Percentiles rank a stretch among this genome's conserved stretches.
Conservation (phyloP, 2,329 filamentous ascomycete genomes). For the Zasmidium cellare region DNA sequence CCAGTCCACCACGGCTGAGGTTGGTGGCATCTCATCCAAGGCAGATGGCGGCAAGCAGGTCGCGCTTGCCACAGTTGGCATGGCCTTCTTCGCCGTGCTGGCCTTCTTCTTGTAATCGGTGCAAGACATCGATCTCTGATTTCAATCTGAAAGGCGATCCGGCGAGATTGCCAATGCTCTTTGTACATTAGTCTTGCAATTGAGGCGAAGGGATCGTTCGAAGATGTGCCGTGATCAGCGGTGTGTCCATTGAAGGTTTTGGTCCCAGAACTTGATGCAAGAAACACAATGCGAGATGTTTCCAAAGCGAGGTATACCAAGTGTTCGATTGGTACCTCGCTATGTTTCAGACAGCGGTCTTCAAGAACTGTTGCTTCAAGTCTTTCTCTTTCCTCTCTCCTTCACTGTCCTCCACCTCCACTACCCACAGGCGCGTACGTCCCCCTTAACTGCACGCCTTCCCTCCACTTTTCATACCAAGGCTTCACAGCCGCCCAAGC, state of each 20-base stretch:
- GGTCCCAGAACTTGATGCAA: not conserved
- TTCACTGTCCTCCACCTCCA: not conserved
- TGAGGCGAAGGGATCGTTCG: not conserved
- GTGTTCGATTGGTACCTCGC: not conserved
- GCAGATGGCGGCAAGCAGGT: not conserved
- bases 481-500: conserved; percentile 62
- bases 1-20: not conserved
- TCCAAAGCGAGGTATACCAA: not conserved
- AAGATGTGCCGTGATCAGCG: not conserved
- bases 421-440: not conserved
- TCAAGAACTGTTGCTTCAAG: not conserved
- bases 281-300: not conserved
- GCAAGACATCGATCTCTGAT: not conserved
- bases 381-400: not conserved
- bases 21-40: not conserved
- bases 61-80: not conserved
- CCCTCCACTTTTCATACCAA: conserved; percentile 49
- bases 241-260: not conserved
- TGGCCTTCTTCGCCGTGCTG: conserved; percentile 4
- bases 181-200: not conserved
- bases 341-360: not conserved
- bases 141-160: not conserved
- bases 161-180: not conserved
- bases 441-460: conserved; percentile 2
- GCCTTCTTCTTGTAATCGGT: conserved; percentile 1